Percentiles rank a stretch among this genome's conserved stretches.
Conservation (phyloP, 2,329 filamentous ascomycete genomes). For the Ophiosphaerella korrae region DNA sequence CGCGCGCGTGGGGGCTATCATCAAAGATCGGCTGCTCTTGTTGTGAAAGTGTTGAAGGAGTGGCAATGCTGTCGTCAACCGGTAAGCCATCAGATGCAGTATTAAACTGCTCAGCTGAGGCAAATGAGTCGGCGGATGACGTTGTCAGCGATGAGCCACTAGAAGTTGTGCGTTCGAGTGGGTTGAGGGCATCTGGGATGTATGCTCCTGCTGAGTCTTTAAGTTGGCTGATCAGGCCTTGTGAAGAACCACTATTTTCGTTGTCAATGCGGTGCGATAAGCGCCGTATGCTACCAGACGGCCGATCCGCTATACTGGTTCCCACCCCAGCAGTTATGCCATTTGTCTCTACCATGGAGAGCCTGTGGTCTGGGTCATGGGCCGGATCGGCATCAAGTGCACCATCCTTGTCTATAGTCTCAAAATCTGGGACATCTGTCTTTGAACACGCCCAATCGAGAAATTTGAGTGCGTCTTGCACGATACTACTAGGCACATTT, state of each 20-base stretch:
- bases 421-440: conserved; percentile 40
- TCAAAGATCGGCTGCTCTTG: conserved; percentile 24
- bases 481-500: conserved; percentile 80
- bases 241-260: conserved; percentile 6
- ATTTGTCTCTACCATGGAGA: conserved; percentile 40
- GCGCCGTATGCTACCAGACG: conserved; percentile 23
- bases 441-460: conserved; percentile 73
- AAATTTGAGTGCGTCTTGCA: conserved; percentile 79
- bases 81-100: conserved; percentile 40
- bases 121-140: conserved; percentile 45
- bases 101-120: conserved; percentile 51
- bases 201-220: conserved; percentile 18
- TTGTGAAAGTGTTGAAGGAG: conserved; percentile 34
- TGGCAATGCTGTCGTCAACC: conserved; percentile 28
- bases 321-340: conserved; percentile 46
- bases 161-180: conserved; percentile 34
- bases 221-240: conserved; percentile 19
- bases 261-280: conserved; percentile 24
- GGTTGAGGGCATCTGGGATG: conserved; percentile 28
- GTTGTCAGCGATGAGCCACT: conserved; percentile 29
- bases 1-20: conserved; percentile 46
- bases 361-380: conserved; percentile 21
- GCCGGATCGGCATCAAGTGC: conserved; percentile 11
- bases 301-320: conserved; percentile 43
- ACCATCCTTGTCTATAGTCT: conserved; percentile 31